Percentiles rank a stretch among this genome's conserved stretches.
Conservation (phyloP, 495 filamentous ascomycete genomes). For the Letharia lupina region DNA sequence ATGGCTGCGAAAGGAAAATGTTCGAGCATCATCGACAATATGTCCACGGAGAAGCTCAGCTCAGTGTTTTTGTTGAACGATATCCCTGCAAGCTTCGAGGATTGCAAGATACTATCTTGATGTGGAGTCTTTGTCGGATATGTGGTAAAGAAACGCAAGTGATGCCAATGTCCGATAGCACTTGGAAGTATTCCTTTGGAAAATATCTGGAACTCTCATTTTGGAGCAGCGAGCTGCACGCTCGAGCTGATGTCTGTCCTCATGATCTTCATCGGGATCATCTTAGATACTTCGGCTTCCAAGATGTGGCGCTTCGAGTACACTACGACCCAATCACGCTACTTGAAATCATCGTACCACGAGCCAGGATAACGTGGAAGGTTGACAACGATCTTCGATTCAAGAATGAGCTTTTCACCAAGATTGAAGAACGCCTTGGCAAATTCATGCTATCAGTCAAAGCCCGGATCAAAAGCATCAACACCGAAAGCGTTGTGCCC, state of each 20-base stretch:
- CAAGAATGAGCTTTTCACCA: slow-evolving; percentile 82
- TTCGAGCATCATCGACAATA: slow-evolving; percentile 93
- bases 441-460: slow-evolving; percentile 83
- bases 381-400: slow-evolving; percentile 84
- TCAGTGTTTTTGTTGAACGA: slow-evolving; percentile 79
- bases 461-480: slow-evolving; percentile 74
- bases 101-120: slow-evolving; percentile 71
- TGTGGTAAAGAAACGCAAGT: slow-evolving; percentile 85
- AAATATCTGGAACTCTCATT: slow-evolving; percentile 97
- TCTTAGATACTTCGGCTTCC: slow-evolving; percentile 82
- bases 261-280: slow-evolving; percentile 92
- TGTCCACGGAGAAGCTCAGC: slow-evolving; percentile 89
- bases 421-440: slow-evolving; percentile 68
- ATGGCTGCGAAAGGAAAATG: slow-evolving; percentile 84
- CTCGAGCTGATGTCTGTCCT: slow-evolving; percentile 74
- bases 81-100: slow-evolving; percentile 61
- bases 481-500: slow-evolving; percentile 78
- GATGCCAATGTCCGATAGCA: slow-evolving; percentile 87
- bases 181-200: slow-evolving; percentile 97
- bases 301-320: slow-evolving; percentile 73
- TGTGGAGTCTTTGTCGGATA: slow-evolving; percentile 95
- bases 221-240: slow-evolving; percentile 77
- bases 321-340: slow-evolving; percentile 89
- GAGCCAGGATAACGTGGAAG: slow-evolving; percentile 89
- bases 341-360: slow-evolving; percentile 91